Evolutionary conservation across 139 green algal species (phyloP).

Genomic region (Auxenochlorella pyrenoidosa): DNA sequence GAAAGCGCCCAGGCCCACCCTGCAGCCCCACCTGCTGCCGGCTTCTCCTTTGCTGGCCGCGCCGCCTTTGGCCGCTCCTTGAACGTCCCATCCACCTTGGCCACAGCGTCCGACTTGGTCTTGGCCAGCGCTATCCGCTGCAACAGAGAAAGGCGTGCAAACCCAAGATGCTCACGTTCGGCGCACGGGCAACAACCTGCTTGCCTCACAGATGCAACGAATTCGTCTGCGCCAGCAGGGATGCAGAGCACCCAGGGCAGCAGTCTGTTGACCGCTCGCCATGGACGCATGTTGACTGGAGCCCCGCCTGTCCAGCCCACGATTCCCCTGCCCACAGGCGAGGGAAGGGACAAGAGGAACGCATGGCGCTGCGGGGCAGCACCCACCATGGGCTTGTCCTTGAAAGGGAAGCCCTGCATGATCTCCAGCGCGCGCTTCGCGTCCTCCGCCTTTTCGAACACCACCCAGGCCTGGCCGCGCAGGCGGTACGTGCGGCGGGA

Average conservation of each 20-base stretch:
- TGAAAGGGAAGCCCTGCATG: slow-evolving; percentile 98
- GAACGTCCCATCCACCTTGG: slow-evolving; percentile 89
- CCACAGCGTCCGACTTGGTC: slow-evolving; percentile 90
- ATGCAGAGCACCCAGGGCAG: background rate
- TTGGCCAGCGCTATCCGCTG: slow-evolving; percentile 90
- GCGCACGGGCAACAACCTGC: too few relatives aligned
- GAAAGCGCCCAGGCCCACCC: background rate
- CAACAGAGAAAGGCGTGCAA: background rate
- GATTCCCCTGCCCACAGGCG: too few relatives aligned
- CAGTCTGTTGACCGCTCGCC: too few relatives aligned
- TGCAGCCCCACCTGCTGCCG: background rate
- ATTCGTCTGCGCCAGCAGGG: background rate
- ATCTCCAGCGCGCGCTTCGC: slow-evolving; percentile 86
- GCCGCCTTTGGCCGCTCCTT: slow-evolving; percentile 73
- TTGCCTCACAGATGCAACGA: background rate
- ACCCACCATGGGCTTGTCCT: slow-evolving; percentile 95
- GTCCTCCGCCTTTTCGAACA: slow-evolving; percentile 87
- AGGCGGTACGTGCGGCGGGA: slow-evolving; percentile 86
- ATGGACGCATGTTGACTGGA: too few relatives aligned
- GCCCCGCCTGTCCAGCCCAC: too few relatives aligned
- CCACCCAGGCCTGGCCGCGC: slow-evolving; percentile 96
- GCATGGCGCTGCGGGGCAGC: background rate
- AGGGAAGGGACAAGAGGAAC: too few relatives aligned
- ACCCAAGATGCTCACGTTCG: too few relatives aligned
- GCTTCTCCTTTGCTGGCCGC: slow-evolving; percentile 30